Evolutionary conservation across 148 eudicot species (phyloP), one percentile per base, ranked within the genome.

Genomic region (Vaccinium corymbosum): DNA sequence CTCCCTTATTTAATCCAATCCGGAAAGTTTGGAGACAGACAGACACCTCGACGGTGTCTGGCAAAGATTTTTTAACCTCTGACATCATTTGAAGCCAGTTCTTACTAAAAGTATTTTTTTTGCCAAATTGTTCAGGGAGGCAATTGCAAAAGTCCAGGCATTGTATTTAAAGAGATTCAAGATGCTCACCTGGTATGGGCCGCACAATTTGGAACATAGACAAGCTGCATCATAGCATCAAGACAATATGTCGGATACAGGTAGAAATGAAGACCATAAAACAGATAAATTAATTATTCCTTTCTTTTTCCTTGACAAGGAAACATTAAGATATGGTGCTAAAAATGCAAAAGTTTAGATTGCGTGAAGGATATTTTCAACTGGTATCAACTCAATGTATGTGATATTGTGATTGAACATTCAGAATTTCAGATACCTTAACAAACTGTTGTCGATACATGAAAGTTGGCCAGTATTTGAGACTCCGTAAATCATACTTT

Each of bases 191-290:
- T 38, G 76, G 76, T 35, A 72, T 72, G 22, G 76, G 76, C 50
- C 76, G 76, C 50, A 72, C 49, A 35, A 72, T 72, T 72, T 72
- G 76, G 76, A 72, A 38, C 76, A 72, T 72, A 72, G 76, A 72
- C 22, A 72, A 72, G 76, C 76, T 72, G 76, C 50, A 72, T 42
- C 76, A 38, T 7, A 72, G 22, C 2, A 72, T 15, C 5, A 72
- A 0, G 22, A 72, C 7, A 50, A 35, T 72, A 72, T 38, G n/a
- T 72, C 50, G 38, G 76, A 72, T 17, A 38, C 76, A 71, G 19
- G 10, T 15, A 71, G 76, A 71, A 71, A 72, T 72, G 76, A 72
- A 0, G 49, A 72, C 11, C 42, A 68, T 19, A 68, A 66, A 66
- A 29, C 17, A 29, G 55, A 52, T 0, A 13, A 15, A 3, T 57